Base-by-base conservation (phyloP, 768 basidiomycete genomes). In the Sporobolomyces phaffii region DNA sequence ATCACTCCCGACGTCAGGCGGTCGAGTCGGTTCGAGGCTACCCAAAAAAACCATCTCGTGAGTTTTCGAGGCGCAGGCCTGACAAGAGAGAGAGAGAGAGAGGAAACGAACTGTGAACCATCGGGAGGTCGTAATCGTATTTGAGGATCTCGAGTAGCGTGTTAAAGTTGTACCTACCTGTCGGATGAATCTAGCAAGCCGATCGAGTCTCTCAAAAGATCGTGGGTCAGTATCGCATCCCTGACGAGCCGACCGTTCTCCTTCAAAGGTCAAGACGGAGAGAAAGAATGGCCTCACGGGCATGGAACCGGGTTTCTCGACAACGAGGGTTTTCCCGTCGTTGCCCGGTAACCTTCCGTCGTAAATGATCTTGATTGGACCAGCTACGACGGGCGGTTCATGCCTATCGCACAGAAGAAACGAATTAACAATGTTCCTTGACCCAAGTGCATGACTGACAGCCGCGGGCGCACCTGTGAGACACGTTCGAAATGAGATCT, bases 241-340 rank as follows among this genome's bases (percentile, higher is more conserved):
- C 28, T 26, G 8, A 29, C 28, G 48, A 26, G 24, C 24, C 8
- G 48, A 13, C 28, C 14, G 18, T 26, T 11, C 48, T 29, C n/a
- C 13, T 33, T 33, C 40, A 38, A 11, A 48, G 18, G 60, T 62
- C 63, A 41, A 44, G 52, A 59, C 41, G 28, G 43, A 59, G 33
- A 36, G 48, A 18, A 48, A 33, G 48, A 58, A n/a, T n/a, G 49
- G 71, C 68, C 75, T 71, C 84, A 92, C 78, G 77, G 96, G 93
- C 76, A 97, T 90, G 76, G 89, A 89, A 38, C 94, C 94, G 4
- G 94, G 94, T 81, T 99, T 99, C 75, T 97, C 88, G 33, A 99
- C 88, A 18, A 97, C 88, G 40, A 98, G 84, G 67, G 94, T 84
- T 70, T 89, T 85, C 18, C 80, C 81, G 76, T 97, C 91, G 63